Evolutionary conservation across 768 basidiomycete species (phyloP).

Genomic region (Tulasnella sp.): DNA sequence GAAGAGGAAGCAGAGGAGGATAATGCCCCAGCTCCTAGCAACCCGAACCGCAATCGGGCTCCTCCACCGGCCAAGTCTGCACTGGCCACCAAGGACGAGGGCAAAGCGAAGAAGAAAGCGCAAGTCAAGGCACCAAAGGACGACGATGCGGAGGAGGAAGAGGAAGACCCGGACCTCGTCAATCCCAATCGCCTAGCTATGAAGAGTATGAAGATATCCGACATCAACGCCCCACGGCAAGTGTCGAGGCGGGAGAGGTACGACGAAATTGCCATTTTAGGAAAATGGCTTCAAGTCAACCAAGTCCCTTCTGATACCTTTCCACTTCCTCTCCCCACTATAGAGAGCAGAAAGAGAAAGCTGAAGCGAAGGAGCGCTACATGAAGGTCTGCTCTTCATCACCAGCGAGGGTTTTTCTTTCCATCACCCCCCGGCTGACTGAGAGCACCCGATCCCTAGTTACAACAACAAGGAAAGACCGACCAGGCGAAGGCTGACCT

Average conservation of each 20-base stretch:
- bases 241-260: constrained; percentile 64
- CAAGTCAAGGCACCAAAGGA: constrained; percentile 33
- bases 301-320: not conserved
- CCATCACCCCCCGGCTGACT: no score
- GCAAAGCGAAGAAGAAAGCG: constrained; percentile 72
- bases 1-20: constrained; percentile 38
- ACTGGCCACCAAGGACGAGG: constrained; percentile 58
- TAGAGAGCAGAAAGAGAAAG: constrained; percentile 89
- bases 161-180: constrained; percentile 64
- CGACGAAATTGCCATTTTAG: constrained; percentile 12
- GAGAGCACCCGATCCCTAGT: constrained; percentile 34
- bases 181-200: constrained; percentile 68
- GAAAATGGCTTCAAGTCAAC: not conserved
- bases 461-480: constrained; percentile 79
- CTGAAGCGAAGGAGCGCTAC: constrained; percentile 81
- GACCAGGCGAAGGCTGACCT: constrained; percentile 87
- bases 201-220: constrained; percentile 73
- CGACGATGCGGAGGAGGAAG: constrained; percentile 45
- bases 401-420: no score
- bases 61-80: constrained; percentile 39
- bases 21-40: constrained; percentile 33
- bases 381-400: constrained; percentile 58
- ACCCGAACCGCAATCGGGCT: constrained; percentile 8
- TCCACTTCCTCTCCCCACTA: not conserved
- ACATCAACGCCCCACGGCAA: constrained; percentile 61